These are phyloP conservation scores for Mycena rebaudengoi DNA, from an alignment of 768 basidiomycete species.

Conservation along the genomic window DNA sequence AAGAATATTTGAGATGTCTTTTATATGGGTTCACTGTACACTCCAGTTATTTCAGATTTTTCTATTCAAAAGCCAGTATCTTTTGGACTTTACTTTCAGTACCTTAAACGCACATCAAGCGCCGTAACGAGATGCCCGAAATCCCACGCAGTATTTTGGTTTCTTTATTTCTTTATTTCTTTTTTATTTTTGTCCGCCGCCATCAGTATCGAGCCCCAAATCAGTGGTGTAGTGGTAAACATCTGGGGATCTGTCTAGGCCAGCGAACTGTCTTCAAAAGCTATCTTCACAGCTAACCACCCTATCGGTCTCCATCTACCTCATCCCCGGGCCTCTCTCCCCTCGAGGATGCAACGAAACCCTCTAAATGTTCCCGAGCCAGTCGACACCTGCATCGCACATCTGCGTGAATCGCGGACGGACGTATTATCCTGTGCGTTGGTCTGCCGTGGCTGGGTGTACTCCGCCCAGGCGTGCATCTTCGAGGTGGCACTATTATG, in stretches of 20 bases:
- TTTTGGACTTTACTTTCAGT: too few relatives aligned
- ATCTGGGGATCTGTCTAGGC: neutral
- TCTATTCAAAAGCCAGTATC: too few relatives aligned
- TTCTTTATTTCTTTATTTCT: too few relatives aligned
- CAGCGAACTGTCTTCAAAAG: too few relatives aligned
- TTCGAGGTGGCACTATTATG: neutral
- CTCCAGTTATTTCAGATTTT: too few relatives aligned
- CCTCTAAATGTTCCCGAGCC: neutral
- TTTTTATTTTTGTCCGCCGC: too few relatives aligned
- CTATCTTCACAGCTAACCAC: neutral
- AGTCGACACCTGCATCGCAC: neutral
- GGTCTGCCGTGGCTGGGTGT: neutral
- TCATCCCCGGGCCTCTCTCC: neutral
- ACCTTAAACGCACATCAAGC: too few relatives aligned
- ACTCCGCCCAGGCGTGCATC: neutral
- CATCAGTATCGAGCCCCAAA: too few relatives aligned
- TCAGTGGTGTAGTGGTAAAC: neutral
- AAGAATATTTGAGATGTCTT: too few relatives aligned
- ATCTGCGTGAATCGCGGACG: neutral
- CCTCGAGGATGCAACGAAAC: neutral
- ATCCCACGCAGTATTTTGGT: too few relatives aligned
- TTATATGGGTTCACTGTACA: too few relatives aligned
- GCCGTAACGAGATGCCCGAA: too few relatives aligned
- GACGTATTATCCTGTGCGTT: neutral
- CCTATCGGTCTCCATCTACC: neutral